Evolutionary conservation across 768 basidiomycete species (phyloP).

Genomic region (Hydnum rufescens): DNA sequence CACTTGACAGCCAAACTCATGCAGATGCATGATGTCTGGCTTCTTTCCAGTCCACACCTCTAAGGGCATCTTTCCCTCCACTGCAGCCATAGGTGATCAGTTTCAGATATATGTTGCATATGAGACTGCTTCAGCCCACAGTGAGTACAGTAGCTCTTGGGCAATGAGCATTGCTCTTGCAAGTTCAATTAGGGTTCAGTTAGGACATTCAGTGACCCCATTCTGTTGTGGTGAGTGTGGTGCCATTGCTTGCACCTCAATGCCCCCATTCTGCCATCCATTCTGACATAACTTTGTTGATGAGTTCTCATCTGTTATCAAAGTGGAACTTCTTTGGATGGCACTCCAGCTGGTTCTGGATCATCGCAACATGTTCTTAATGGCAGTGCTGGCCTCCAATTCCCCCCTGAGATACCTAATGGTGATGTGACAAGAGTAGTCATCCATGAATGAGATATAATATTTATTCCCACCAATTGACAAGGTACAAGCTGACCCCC

Average conservation of each 20-base stretch:
- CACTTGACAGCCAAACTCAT: constrained; percentile 2
- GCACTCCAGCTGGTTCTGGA: neutral
- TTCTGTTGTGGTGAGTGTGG: constrained; percentile 19
- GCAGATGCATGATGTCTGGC: constrained; percentile 2
- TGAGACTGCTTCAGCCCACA: constrained; percentile 6
- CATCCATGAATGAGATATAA: too few species aligned
- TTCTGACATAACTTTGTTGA: neutral
- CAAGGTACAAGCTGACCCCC: too few species aligned
- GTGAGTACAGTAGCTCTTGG: constrained; percentile 10
- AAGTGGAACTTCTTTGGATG: constrained; percentile 4
- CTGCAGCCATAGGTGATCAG: neutral
- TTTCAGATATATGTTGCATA: constrained; percentile 3
- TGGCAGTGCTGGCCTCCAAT: too few species aligned
- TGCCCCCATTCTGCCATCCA: constrained; percentile 13
- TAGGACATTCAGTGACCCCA: constrained; percentile 17
- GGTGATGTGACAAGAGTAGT: too few species aligned
- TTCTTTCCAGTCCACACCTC: neutral
- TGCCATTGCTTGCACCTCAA: constrained; percentile 13
- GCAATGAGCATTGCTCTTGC: constrained; percentile 14
- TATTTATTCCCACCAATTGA: too few species aligned
- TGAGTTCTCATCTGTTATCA: constrained; percentile 16
- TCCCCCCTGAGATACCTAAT: too few species aligned
- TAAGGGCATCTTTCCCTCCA: constrained; percentile 1
- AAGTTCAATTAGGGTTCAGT: constrained; percentile 15
- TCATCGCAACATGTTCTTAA: too few species aligned